Evolutionary conservation across 2,329 filamentous ascomycete species (phyloP).

Genomic region (Bipolaris sorokiniana): DNA sequence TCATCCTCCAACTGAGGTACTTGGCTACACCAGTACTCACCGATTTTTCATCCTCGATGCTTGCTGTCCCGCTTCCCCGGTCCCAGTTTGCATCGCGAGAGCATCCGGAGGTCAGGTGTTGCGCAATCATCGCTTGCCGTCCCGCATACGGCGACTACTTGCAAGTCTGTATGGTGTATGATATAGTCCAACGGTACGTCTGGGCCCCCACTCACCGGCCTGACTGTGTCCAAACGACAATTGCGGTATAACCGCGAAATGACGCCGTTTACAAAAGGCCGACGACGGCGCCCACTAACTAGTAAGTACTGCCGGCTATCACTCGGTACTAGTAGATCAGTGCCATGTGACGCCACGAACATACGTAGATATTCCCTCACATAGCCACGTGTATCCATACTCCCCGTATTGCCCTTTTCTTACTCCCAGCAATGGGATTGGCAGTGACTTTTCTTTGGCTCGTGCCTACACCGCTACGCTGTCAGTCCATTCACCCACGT

Average conservation of each 20-base stretch:
- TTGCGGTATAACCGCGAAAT: background rate
- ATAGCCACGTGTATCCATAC: background rate
- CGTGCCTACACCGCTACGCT: background rate
- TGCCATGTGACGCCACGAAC: constrained; percentile 1
- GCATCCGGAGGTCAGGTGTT: constrained; percentile 19
- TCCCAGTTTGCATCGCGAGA: constrained; percentile 13
- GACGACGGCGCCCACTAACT: background rate
- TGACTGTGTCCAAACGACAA: background rate
- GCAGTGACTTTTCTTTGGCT: background rate
- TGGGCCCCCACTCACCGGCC: constrained; percentile 2
- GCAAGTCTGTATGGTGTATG: constrained; percentile 11
- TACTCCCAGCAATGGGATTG: background rate
- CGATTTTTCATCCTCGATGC: constrained; percentile 18
- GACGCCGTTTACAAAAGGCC: background rate
- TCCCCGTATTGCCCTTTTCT: background rate
- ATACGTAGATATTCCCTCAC: background rate
- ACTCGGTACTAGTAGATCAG: background rate
- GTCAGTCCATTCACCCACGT: background rate
- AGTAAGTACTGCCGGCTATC: background rate
- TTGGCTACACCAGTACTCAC: constrained; percentile 18
- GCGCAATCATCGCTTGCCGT: constrained; percentile 23
- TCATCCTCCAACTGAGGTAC: constrained; percentile 9
- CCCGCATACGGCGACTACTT: constrained; percentile 11
- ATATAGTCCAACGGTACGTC: constrained; percentile 15
- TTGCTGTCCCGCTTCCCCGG: constrained; percentile 25